Evolutionary conservation across 306 rosid species (phyloP).

Genomic region (Glycyrrhiza uralensis): DNA sequence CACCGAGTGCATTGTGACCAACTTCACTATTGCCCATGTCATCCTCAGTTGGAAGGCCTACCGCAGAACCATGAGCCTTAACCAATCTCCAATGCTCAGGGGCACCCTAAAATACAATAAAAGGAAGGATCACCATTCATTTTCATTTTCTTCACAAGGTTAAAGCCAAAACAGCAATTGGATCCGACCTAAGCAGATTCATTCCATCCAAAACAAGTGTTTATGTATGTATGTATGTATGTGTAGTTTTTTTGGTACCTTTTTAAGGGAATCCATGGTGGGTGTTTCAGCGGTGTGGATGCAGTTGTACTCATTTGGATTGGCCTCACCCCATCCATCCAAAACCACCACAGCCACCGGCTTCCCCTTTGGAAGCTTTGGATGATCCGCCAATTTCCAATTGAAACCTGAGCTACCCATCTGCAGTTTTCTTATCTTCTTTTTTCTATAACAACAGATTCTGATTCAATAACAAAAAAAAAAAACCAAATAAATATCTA

Average conservation of each 20-base stretch:
- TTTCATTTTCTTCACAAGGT: not conserved
- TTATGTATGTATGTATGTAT: not conserved
- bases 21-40: conserved; percentile 99
- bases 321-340: conserved; percentile 99
- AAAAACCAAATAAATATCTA: not conserved
- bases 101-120: conserved; percentile 49
- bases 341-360: conserved; percentile 65
- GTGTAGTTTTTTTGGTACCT: conserved; percentile 4
- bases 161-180: not conserved
- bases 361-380: conserved; percentile 96
- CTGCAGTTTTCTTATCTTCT: not conserved
- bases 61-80: conserved; percentile 89
- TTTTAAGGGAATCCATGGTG: conserved; percentile 88
- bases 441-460: not conserved
- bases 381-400: conserved; percentile 88
- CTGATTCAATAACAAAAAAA: not conserved
- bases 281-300: conserved; percentile 91
- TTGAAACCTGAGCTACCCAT: conserved; percentile 72
- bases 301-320: conserved; percentile 68
- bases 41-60: conserved; percentile 94
- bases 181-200: not conserved
- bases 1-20: conserved; percentile 98
- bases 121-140: not conserved
- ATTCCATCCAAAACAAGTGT: not conserved
- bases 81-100: conserved; percentile 92